Evolutionary conservation across 805 yeast genomes (phyloP), one percentile per base, ranked within the genome.

Genomic region (Kazachstania kunashirensis): DNA sequence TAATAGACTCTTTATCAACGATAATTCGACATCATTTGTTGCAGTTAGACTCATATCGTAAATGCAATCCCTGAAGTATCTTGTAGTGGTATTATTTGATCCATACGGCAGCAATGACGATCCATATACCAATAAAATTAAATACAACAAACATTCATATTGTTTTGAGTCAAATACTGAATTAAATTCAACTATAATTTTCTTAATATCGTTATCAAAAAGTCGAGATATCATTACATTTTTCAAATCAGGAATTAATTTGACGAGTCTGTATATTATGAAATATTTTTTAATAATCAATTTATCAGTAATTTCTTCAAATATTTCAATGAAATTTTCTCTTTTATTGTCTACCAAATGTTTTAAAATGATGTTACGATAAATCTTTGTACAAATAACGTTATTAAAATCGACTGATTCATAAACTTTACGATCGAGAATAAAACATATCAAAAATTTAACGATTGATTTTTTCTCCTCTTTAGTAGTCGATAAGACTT

Each of bases 391-490:
- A 31, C 57, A 51, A 52, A 48, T 42, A 1, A 24, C 13, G 1
- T 40, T n/a, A 17, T 48, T 43, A 23, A 45, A 44, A 13, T 41
- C 45, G 8, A 41, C 21, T 5, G 54, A 47, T 13, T 50, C 49
- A 38, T 40, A 57, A 10, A 56, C 25, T 13, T 50, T 53, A 20
- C 54, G 44, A 33, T 57, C 62, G 15, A 57, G 38, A 10, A 55
- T 41, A 12, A 52, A 43, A 17, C 47, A 49, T 18, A 53, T 31
- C 30, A 53, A 45, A 17, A 33, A 29, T 29, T 28, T 28, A 3
- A 24, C n/a, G 3, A 23, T 17, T 11, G 10, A 7, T 25, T 32
- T 39, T 7, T 40, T 24, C 27, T 40, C 10, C 2, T n/a, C 6
- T 4, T 14, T 15, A 15, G 12, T 6, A n/a, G 4, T 16, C 11